These are phyloP conservation scores for Murraya paniculata DNA, from an alignment of 345 rosid species.

Conservation along the genomic window DNA sequence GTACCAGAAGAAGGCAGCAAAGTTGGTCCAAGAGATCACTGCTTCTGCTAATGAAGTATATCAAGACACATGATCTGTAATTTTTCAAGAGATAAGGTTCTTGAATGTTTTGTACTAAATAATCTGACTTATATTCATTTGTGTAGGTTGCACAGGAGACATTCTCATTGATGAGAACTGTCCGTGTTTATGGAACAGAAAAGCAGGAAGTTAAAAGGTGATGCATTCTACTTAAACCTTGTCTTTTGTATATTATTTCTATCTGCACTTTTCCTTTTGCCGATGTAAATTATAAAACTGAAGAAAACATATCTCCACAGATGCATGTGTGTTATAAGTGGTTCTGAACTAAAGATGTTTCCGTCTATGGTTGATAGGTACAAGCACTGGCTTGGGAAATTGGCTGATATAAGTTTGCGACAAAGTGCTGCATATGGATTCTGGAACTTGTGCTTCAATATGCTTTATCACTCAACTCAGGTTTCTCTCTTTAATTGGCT, in stretches of 20 bases:
- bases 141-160: slow-evolving; percentile 96
- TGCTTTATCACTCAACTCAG: slow-evolving; percentile 93
- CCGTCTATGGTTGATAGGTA: slow-evolving; percentile 50
- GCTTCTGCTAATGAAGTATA: slow-evolving; percentile 94
- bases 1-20: slow-evolving; percentile 97
- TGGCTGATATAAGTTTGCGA: slow-evolving; percentile 81
- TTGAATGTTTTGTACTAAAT: neutral
- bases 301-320: neutral
- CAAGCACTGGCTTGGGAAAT: slow-evolving; percentile 68
- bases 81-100: slow-evolving; percentile 15
- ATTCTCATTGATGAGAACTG: slow-evolving; percentile 92
- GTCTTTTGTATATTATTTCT: slow-evolving; percentile 4
- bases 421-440: slow-evolving; percentile 98
- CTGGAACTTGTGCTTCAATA: slow-evolving; percentile 87
- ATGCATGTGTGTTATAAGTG: slow-evolving; percentile 10
- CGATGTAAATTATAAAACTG: neutral
- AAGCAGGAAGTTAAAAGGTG: slow-evolving; percentile 72
- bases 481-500: slow-evolving; percentile 31
- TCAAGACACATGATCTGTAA: slow-evolving; percentile 18
- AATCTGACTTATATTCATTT: neutral
- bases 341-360: slow-evolving; percentile 10
- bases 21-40: slow-evolving; percentile 73
- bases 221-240: slow-evolving; percentile 1
- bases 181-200: slow-evolving; percentile 95
- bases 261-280: slow-evolving; percentile 8